A percentile compares a stretch with the other conserved stretches of the same genome.
phyloP scores from a whole-genome alignment of 495 filamentous ascomycete species.

The Aspergillus indologenus region DNA sequence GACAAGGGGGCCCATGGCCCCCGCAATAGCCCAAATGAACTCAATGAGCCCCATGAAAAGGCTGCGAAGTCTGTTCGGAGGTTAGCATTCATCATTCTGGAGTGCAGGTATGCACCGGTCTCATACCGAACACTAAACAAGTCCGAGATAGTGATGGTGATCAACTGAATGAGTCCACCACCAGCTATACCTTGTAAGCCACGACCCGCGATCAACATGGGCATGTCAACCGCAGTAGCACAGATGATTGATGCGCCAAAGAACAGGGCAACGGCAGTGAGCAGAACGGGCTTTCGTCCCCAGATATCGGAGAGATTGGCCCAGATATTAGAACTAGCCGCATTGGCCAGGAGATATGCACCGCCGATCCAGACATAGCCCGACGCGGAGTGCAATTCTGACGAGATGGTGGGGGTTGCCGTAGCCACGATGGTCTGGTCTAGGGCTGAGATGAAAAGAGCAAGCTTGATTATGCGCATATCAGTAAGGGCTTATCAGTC shows the following conservation, averaged over 20 bases:
- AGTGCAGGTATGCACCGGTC: neutral
- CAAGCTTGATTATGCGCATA: slow-evolving; percentile 28
- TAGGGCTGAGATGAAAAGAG: slow-evolving; percentile 57
- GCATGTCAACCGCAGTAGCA: slow-evolving; percentile 47
- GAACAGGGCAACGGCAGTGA: slow-evolving; percentile 45
- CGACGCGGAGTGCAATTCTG: slow-evolving; percentile 54
- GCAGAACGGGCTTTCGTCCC: slow-evolving; percentile 54
- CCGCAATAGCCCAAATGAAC: slow-evolving; percentile 56
- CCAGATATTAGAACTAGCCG: slow-evolving; percentile 55
- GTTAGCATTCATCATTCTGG: neutral
- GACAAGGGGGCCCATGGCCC: slow-evolving; percentile 61
- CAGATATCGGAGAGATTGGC: slow-evolving; percentile 59
- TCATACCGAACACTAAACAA: slow-evolving; percentile 55
- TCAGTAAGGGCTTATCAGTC: neutral
- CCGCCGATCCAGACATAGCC: slow-evolving; percentile 68
- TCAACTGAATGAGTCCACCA: slow-evolving; percentile 51
- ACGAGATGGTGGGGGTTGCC: slow-evolving; percentile 55
- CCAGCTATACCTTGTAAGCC: slow-evolving; percentile 55
- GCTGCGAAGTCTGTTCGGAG: slow-evolving; percentile 39
- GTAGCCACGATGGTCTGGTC: slow-evolving; percentile 63
- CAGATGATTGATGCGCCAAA: slow-evolving; percentile 46
- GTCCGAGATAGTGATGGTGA: slow-evolving; percentile 55
- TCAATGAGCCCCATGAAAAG: slow-evolving; percentile 55
- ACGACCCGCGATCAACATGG: slow-evolving; percentile 53
- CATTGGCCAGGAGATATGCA: slow-evolving; percentile 58